These are phyloP conservation scores for Blastocystis sp. DNA, from an alignment of 352 stramenopile genomes.

Conservation along the genomic window DNA sequence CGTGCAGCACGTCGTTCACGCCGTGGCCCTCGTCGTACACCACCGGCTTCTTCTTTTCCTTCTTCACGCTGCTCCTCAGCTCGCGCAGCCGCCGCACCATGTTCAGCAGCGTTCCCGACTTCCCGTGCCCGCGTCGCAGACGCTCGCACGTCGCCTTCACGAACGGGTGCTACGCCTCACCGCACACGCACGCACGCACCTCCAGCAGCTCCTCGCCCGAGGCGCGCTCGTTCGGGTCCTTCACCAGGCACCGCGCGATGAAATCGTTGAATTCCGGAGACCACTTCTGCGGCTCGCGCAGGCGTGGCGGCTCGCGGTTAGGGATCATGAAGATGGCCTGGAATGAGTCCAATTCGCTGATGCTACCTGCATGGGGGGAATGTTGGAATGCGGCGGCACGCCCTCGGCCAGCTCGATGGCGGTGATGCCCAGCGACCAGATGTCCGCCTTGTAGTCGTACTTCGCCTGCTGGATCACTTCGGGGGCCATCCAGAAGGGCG, in stretches of 20 bases:
- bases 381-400: slow-evolving; percentile 25
- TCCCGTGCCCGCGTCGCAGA: slow-evolving; percentile 13
- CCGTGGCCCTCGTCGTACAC: slow-evolving; percentile 6
- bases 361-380: slow-evolving; percentile 85
- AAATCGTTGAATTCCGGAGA: slow-evolving; percentile 79
- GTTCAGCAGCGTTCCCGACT: slow-evolving; percentile 9
- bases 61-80: slow-evolving; percentile 17
- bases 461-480: slow-evolving; percentile 22
- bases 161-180: slow-evolving; percentile 71
- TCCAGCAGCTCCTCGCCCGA: slow-evolving; percentile 79
- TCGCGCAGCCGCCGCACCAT: slow-evolving; percentile 34
- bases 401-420: slow-evolving; percentile 65
- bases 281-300: slow-evolving; percentile 77
- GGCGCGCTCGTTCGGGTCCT: slow-evolving; percentile 81
- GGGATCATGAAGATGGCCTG: slow-evolving; percentile 95
- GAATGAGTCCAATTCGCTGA: neutral
- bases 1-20: slow-evolving; percentile 24
- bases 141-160: slow-evolving; percentile 53
- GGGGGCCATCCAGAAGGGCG: no score
- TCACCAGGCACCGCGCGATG: slow-evolving; percentile 82
- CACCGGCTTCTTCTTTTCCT: neutral
- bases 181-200: neutral
- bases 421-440: slow-evolving; percentile 14
- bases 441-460: slow-evolving; percentile 30
- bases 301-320: slow-evolving; percentile 82